Base-by-base conservation (phyloP, 352 stramenopile genomes). In the Phytophthora chlamydospora region DNA sequence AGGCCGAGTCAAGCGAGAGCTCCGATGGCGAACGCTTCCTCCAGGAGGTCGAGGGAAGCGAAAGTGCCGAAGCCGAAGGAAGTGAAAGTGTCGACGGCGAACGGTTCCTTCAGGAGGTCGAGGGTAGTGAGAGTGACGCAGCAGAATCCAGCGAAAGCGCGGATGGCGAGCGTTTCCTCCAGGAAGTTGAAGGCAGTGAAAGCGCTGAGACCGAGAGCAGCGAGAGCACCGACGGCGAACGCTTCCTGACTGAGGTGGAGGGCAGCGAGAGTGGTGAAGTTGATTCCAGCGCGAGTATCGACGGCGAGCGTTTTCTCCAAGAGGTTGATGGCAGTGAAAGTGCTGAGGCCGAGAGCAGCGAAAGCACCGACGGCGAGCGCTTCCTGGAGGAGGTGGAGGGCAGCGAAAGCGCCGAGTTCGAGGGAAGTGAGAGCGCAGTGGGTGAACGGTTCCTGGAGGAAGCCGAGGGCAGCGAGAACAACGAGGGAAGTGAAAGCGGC, bases 1-100 rank as follows among this genome's bases (percentile, higher is more conserved):
- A 57, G 1, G 49, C 24, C 11, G 21, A 24, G 1, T 24, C 21
- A 3, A 57, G 49, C 29, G 36, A 46, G n/a, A 57, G 49, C 17
- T 24, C 21, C 13, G 41, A 51, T 21, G 51, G 31, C 13, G 39
- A 58, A 9, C 51, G 51, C 4, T 49, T 58, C 14, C 29, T 58
- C 3, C 11, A 17, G 14, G 48, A 45, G 27, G 24, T 29, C 6
- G 35, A 44, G 24, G 51, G n/a, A 9, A 50, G 39, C 29, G 51
- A 58, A 7, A 35, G 31, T 6, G 27, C 16, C 4, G 51, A 39
- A 11, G 9, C 29, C 27, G 52, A 52, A 6, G 16, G 42, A 21
- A 61, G 50, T 8, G 21, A 33, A 6, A 48, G 41, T 19, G 11
- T 48, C 14, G 41, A 5, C 6, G 19, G 19, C 12, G 50, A 48